A percentile compares a stretch with the other conserved stretches of the same genome.
phyloP scores from a whole-genome alignment of 495 filamentous ascomycete species.

The Glonium stellatum region DNA sequence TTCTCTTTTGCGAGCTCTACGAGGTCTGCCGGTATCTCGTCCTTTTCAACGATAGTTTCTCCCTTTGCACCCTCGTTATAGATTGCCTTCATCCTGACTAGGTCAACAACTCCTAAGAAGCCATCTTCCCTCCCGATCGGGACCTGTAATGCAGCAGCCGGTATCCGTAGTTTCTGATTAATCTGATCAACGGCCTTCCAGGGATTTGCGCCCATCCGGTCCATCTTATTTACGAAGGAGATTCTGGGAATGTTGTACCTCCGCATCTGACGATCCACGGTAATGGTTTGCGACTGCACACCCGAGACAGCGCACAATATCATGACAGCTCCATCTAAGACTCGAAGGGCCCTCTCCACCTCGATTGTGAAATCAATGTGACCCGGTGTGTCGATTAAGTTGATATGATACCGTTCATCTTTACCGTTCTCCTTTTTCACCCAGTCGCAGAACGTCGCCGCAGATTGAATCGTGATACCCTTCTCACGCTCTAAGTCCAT shows the following conservation, averaged over 20 bases:
- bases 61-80: constrained; percentile 83
- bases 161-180: constrained; percentile 85
- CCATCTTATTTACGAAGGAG: constrained; percentile 99
- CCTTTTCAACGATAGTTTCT: constrained; percentile 60
- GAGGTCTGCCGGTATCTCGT: constrained; percentile 73
- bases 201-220: constrained; percentile 96
- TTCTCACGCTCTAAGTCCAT: constrained; percentile 98
- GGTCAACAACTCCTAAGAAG: constrained; percentile 89
- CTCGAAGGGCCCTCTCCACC: constrained; percentile 91
- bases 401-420: constrained; percentile 92
- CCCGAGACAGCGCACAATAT: constrained; percentile 96
- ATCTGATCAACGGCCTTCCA: constrained; percentile 98
- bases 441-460: constrained; percentile 98
- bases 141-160: constrained; percentile 89
- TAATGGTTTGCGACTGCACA: constrained; percentile 97
- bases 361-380: constrained; percentile 99
- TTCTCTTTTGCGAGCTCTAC: constrained; percentile 69
- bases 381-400: constrained; percentile 97
- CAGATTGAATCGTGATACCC: constrained; percentile 98
- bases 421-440: constrained; percentile 64
- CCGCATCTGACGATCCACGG: constrained; percentile 97
- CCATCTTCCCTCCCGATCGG: constrained; percentile 90
- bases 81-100: constrained; percentile 86
- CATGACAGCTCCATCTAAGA: constrained; percentile 97
- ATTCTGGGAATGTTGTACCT: constrained; percentile 94